phyloP scores from a whole-genome alignment of 2,329 filamentous ascomycete species.

The Pseudohalonectria lignicola region DNA sequence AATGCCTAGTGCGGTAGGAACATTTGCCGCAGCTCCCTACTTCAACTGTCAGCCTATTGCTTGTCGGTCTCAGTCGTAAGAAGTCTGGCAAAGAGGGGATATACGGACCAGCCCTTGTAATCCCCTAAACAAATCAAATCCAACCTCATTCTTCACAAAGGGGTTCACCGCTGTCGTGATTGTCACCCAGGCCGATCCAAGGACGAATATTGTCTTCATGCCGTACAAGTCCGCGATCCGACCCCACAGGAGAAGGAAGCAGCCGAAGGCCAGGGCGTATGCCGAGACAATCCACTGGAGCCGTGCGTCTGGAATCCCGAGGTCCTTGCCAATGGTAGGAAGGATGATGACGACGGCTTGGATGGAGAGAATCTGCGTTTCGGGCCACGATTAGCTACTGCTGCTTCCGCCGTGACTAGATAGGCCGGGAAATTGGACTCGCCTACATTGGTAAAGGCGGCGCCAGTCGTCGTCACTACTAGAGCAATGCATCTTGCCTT shows the following conservation, averaged over 20 bases:
- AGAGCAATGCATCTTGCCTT: constrained; percentile 42
- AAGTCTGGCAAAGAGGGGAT: background rate
- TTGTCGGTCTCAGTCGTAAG: background rate
- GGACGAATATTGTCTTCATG: constrained; percentile 53
- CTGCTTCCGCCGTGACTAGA: background rate
- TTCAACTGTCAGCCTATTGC: background rate
- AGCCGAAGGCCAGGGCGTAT: constrained; percentile 55
- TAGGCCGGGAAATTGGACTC: background rate
- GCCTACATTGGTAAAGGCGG: constrained; percentile 42
- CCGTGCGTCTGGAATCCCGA: constrained; percentile 44
- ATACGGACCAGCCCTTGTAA: constrained; percentile 47
- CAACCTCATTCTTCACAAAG: constrained; percentile 55
- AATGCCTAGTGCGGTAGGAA: constrained; percentile 61
- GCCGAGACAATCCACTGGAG: constrained; percentile 58
- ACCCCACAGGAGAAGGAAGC: constrained; percentile 58
- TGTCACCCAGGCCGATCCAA: constrained; percentile 53
- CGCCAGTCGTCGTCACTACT: constrained; percentile 42
- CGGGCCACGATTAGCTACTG: background rate
- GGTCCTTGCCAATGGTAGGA: constrained; percentile 45
- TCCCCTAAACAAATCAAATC: constrained; percentile 55
- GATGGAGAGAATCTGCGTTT: constrained; percentile 28
- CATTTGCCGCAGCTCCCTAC: constrained; percentile 54
- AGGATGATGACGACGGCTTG: constrained; percentile 52
- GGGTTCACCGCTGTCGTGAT: constrained; percentile 47
- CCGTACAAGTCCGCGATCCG: constrained; percentile 57